A percentile compares a stretch with the other conserved stretches of the same genome.
These are phyloP conservation scores for Marasmius oreades DNA, from an alignment of 1,284 basidiomycete genomes.

Conservation along the genomic window DNA sequence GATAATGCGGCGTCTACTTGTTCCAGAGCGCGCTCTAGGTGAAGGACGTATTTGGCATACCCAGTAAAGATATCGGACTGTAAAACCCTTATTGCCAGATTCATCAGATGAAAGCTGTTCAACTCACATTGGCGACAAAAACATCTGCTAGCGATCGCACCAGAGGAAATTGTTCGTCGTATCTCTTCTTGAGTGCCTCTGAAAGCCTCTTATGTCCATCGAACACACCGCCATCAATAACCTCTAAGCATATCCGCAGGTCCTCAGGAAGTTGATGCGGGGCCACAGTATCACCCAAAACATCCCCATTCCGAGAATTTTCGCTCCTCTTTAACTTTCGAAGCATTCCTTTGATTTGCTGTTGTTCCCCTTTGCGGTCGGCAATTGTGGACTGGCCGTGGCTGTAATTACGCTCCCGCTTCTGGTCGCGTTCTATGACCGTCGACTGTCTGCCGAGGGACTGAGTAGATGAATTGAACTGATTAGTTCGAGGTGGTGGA, in stretches of 20 bases:
- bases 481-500: slow-evolving; percentile 55
- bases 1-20: slow-evolving; percentile 82
- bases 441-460: slow-evolving; percentile 44
- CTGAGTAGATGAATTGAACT: slow-evolving; percentile 28
- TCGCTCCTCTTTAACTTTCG: slow-evolving; percentile 67
- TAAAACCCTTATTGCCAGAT: slow-evolving; percentile 10
- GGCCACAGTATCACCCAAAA: slow-evolving; percentile 54
- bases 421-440: slow-evolving; percentile 39
- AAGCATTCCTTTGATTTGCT: slow-evolving; percentile 47
- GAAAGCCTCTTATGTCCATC: slow-evolving; percentile 84
- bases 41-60: slow-evolving; percentile 89
- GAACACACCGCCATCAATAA: slow-evolving; percentile 79
- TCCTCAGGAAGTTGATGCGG: slow-evolving; percentile 83
- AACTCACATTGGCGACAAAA: slow-evolving; percentile 85
- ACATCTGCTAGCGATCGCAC: slow-evolving; percentile 90
- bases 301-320: slow-evolving; percentile 38
- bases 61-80: slow-evolving; percentile 90
- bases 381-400: slow-evolving; percentile 31
- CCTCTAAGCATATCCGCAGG: slow-evolving; percentile 79
- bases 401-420: slow-evolving; percentile 47
- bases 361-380: slow-evolving; percentile 29
- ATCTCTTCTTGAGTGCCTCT: slow-evolving; percentile 79
- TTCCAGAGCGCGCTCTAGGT: slow-evolving; percentile 85
- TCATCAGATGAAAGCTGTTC: neutral
- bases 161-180: slow-evolving; percentile 90